Evolutionary conservation across 2,329 filamentous ascomycete species (phyloP).

Genomic region (Knoxdaviesia proteae): DNA sequence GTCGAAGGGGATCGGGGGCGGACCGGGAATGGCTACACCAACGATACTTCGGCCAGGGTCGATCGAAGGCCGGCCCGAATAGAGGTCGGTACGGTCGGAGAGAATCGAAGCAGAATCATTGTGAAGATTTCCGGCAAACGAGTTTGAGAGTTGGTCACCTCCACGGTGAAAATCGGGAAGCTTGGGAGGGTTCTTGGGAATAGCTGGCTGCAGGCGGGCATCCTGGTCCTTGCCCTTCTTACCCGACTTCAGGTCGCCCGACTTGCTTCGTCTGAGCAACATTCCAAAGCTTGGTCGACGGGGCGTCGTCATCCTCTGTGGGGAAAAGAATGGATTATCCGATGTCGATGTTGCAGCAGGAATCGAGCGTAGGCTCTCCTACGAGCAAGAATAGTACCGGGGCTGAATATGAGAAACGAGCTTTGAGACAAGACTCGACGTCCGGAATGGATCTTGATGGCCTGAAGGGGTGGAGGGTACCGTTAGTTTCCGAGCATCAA

Average conservation of each 20-base stretch:
- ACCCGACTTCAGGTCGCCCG: conserved; percentile 38
- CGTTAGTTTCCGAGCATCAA: no score
- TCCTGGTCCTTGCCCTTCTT: conserved; percentile 41
- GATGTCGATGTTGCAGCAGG: not conserved
- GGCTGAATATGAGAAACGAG: no score
- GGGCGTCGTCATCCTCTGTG: conserved; percentile 13
- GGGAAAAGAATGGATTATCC: not conserved
- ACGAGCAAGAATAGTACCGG: not conserved
- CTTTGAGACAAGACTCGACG: no score
- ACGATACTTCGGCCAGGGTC: conserved; percentile 23
- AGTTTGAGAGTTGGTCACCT: conserved; percentile 23
- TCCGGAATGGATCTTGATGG: no score
- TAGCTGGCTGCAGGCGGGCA: conserved; percentile 24
- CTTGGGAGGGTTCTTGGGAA: conserved; percentile 26
- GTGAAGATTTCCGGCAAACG: conserved; percentile 29
- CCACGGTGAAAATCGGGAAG: conserved; percentile 30
- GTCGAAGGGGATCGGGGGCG: conserved; percentile 36
- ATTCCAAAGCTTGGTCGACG: conserved; percentile 29
- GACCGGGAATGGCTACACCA: conserved; percentile 19
- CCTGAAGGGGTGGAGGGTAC: no score
- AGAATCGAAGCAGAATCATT: conserved; percentile 41
- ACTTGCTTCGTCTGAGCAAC: conserved; percentile 48
- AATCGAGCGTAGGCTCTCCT: not conserved
- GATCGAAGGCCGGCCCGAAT: conserved; percentile 27
- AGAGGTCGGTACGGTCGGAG: conserved; percentile 22